Conservation (phyloP, 2,329 filamentous ascomycete genomes). For the Pyrenochaeta sp. region DNA sequence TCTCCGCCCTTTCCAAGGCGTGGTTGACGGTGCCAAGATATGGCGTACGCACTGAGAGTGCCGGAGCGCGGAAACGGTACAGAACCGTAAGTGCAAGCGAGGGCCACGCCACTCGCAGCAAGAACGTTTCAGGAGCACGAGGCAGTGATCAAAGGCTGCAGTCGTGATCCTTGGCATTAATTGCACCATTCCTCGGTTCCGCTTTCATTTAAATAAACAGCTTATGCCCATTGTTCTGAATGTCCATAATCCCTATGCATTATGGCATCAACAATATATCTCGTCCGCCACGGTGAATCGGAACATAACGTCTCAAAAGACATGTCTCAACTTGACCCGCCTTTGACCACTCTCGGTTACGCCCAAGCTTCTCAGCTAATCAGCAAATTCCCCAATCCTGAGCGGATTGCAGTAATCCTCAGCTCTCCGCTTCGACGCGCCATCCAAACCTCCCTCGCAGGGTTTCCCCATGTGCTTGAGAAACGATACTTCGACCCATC, state of each 20-base stretch:
- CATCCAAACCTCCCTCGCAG: constrained; percentile 17
- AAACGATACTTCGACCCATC: constrained; percentile 11
- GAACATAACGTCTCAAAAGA: constrained; percentile 18
- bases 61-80: background rate
- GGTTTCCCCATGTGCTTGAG: constrained; percentile 11
- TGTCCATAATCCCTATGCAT: background rate
- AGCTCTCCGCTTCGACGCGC: constrained; percentile 18
- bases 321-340: constrained; percentile 14
- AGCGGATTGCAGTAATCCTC: constrained; percentile 1
- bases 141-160: background rate
- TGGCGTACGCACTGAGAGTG: background rate
- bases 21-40: background rate
- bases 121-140: background rate
- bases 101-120: background rate
- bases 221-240: background rate
- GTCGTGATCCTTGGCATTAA: too few species aligned
- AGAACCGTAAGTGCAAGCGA: background rate
- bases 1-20: background rate
- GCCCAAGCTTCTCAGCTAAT: constrained; percentile 8
- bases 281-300: constrained; percentile 16
- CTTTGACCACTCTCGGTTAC: constrained; percentile 14
- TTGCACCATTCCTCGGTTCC: background rate
- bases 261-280: too few species aligned
- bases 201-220: background rate
- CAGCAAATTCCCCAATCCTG: background rate